phyloP scores from a whole-genome alignment of 306 rosid species.

The Gillenia trifoliata region DNA sequence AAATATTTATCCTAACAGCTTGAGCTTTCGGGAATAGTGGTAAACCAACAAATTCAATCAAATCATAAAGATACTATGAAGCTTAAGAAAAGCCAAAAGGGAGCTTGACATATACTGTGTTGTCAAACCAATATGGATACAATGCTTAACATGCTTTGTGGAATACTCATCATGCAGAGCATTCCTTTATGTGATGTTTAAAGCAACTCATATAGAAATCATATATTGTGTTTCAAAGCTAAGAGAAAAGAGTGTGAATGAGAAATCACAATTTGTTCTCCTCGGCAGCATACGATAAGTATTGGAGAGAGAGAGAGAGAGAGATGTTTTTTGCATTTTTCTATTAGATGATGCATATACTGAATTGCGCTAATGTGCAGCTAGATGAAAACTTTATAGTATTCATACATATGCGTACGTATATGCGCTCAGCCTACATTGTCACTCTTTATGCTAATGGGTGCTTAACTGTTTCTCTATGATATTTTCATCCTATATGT shows the following conservation, averaged over 20 bases:
- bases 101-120: not conserved
- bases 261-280: not conserved
- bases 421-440: not conserved
- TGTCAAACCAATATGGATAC: not conserved
- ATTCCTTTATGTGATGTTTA: not conserved
- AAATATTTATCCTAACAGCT: not conserved
- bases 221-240: not conserved
- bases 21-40: not conserved
- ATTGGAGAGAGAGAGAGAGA: not conserved
- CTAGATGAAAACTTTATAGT: too few relatives aligned
- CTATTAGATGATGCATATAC: not conserved
- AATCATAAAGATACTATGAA: not conserved
- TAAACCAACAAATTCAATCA: not conserved
- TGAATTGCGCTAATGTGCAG: too few relatives aligned
- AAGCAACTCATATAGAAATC: not conserved
- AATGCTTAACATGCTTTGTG: not conserved
- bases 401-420: not conserved
- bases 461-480: not conserved
- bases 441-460: not conserved
- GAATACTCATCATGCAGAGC: not conserved
- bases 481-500: slow-evolving; percentile 5
- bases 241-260: not conserved
- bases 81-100: not conserved
- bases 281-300: not conserved
- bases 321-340: not conserved